Conservation (phyloP, 129 eudicot genomes). For the Centaurea solstitialis region DNA sequence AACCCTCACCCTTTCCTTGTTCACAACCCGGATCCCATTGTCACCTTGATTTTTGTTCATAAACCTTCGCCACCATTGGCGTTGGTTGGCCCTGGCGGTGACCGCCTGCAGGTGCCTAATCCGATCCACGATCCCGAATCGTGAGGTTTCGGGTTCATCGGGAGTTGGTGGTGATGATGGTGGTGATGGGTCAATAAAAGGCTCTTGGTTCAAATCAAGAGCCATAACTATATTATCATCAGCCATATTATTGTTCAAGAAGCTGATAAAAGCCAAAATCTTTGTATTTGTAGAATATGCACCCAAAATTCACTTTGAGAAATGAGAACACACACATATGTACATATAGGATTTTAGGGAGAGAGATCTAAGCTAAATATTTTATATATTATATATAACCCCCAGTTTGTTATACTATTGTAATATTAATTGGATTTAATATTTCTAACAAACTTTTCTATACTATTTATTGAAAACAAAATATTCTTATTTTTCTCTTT, state of each 20-base stretch:
- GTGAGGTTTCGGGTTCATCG: constrained; percentile 32
- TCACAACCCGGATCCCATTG: constrained; percentile 5
- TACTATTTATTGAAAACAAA: neutral
- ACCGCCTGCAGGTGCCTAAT: constrained; percentile 53
- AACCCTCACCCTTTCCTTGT: constrained; percentile 26
- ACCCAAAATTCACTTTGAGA: neutral
- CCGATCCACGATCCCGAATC: constrained; percentile 43
- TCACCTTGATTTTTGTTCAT: constrained; percentile 7
- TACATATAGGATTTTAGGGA: neutral
- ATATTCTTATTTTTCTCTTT: neutral
- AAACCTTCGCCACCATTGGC: constrained; percentile 36
- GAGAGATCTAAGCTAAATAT: neutral
- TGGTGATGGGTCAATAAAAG: neutral
- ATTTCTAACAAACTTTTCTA: neutral
- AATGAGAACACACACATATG: neutral
- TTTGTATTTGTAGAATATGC: neutral
- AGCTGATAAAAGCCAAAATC: neutral
- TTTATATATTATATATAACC: neutral
- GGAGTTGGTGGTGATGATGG: neutral
- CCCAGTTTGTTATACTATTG: neutral
- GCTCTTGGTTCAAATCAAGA: constrained; percentile 7
- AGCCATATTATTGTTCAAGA: neutral
- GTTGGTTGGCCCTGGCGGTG: constrained; percentile 41
- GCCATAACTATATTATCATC: neutral
- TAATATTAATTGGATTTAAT: neutral